Conservation (phyloP, 257 asterid species). For the Salvia miltiorrhiza region DNA sequence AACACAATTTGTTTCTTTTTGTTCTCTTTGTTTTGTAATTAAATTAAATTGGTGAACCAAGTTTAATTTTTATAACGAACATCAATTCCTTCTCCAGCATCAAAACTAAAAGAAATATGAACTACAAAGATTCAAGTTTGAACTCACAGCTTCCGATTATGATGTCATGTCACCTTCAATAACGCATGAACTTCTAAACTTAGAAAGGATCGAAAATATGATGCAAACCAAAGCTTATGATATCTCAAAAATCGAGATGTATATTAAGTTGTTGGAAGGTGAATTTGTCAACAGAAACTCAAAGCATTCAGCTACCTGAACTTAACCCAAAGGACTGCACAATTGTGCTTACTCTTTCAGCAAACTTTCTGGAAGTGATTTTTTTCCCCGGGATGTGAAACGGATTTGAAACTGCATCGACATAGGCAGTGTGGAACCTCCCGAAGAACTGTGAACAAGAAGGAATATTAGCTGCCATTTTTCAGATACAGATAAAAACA, state of each 20-base stretch:
- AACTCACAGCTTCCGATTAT: not conserved
- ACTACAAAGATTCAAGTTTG: not conserved
- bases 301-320: conserved; percentile 42
- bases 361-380: conserved; percentile 75
- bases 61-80: not conserved
- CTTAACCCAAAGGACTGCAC: conserved; percentile 82
- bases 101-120: too few relatives aligned
- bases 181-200: conserved; percentile 5
- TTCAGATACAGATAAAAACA: not conserved
- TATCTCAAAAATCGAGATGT: conserved; percentile 13
- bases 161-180: not conserved
- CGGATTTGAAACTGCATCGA: conserved; percentile 96
- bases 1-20: not conserved
- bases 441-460: conserved; percentile 65
- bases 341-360: conserved; percentile 73
- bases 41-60: not conserved
- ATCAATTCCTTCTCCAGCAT: too few relatives aligned
- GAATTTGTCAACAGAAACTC: not conserved
- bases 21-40: not conserved
- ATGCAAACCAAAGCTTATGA: not conserved
- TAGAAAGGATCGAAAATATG: not conserved
- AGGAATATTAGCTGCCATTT: conserved; percentile 14
- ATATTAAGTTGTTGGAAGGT: not conserved
- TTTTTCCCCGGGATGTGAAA: conserved; percentile 96
- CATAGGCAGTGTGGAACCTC: conserved; percentile 90